Percentiles rank a stretch among this genome's conserved stretches.
Conservation (phyloP, 2,329 filamentous ascomycete genomes). For the Huntiella moniliformis region DNA sequence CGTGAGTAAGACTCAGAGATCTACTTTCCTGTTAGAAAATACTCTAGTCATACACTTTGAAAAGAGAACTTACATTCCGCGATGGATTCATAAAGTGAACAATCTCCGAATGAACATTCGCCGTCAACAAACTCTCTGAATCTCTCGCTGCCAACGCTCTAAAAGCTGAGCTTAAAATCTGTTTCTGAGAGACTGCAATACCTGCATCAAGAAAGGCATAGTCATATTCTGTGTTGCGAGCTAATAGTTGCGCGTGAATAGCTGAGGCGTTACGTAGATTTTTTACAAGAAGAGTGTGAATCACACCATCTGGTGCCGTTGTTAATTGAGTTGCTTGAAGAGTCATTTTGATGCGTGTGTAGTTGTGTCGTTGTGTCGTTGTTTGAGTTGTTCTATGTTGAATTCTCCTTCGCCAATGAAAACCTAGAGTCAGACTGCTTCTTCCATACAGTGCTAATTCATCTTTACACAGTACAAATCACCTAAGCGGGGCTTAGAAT, state of each 20-base stretch:
- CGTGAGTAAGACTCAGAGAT: constrained; percentile 82
- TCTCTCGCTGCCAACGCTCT: constrained; percentile 51
- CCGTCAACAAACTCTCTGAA: constrained; percentile 48
- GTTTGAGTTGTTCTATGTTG: too few species aligned
- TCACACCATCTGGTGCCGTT: constrained; percentile 12
- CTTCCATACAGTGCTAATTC: too few species aligned
- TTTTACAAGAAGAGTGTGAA: constrained; percentile 59
- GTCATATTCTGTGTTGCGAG: constrained; percentile 68
- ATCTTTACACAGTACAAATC: too few species aligned
- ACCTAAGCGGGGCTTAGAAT: too few species aligned
- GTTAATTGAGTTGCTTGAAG: neutral
- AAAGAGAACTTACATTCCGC: constrained; percentile 46
- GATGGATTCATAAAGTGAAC: constrained; percentile 64
- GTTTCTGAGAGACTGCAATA: constrained; percentile 52
- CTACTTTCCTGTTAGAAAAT: constrained; percentile 23
- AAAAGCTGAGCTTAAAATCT: constrained; percentile 59
- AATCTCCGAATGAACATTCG: constrained; percentile 77
- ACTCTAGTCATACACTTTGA: neutral
- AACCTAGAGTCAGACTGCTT: too few species aligned
- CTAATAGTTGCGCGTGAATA: constrained; percentile 67
- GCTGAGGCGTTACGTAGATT: constrained; percentile 60
- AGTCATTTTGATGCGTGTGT: neutral
- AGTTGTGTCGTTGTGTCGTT: constrained; percentile 11
- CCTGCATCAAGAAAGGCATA: constrained; percentile 86
- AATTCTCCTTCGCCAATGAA: too few species aligned